A percentile compares a stretch with the other conserved stretches of the same genome.
Conservation (phyloP, 2,329 filamentous ascomycete species). For the Cladophialophora yegresii region DNA sequence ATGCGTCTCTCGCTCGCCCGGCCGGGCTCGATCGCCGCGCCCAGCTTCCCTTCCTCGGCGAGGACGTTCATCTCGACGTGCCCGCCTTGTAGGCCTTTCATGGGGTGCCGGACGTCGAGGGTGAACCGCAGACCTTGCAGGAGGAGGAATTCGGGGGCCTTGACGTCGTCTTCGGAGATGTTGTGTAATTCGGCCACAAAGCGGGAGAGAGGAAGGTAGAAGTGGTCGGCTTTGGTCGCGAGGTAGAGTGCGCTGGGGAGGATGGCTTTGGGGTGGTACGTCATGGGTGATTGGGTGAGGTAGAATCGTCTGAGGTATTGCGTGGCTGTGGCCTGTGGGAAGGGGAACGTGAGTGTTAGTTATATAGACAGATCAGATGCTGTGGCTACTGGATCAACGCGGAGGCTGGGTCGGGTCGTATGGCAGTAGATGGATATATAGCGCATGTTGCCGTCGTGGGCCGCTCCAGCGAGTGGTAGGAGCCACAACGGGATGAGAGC, state of each 20-base stretch:
- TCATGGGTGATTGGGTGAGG: constrained; percentile 92
- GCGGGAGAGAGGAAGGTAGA: constrained; percentile 66
- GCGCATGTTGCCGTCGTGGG: too few relatives aligned
- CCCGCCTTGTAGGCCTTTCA: constrained; percentile 80
- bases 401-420: too few relatives aligned
- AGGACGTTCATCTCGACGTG: constrained; percentile 75
- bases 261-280: constrained; percentile 86
- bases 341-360: neutral
- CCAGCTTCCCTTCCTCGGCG: constrained; percentile 55
- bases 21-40: constrained; percentile 22
- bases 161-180: constrained; percentile 75
- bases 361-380: neutral
- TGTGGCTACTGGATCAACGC: neutral
- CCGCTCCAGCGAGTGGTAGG: neutral
- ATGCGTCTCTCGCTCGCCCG: constrained; percentile 48
- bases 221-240: constrained; percentile 87
- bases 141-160: constrained; percentile 88
- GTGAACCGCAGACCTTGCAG: constrained; percentile 91
- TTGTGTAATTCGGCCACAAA: constrained; percentile 72
- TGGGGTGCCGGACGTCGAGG: constrained; percentile 89
- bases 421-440: too few relatives aligned
- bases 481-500: too few relatives aligned
- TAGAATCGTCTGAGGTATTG: constrained; percentile 95
- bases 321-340: constrained; percentile 70
- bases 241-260: constrained; percentile 91